These are phyloP conservation scores for Martensiomyces pterosporus DNA, from an alignment of 192 early-diverging fungal species.

Conservation along the genomic window DNA sequence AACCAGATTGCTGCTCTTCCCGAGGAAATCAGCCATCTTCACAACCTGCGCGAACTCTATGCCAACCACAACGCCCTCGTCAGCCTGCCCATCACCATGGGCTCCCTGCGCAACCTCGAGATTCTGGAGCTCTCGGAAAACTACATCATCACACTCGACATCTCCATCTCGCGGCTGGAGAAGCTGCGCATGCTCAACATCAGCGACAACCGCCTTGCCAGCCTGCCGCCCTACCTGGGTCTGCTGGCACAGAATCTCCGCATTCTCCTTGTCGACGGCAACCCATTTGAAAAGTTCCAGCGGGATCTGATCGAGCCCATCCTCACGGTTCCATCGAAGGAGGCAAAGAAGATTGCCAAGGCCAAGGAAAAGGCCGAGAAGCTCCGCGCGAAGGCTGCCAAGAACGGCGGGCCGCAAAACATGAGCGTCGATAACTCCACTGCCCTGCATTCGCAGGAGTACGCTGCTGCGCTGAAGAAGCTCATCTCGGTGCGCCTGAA, in stretches of 20 bases:
- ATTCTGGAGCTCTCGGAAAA: constrained; percentile 42
- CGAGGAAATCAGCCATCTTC: constrained; percentile 32
- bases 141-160: constrained; percentile 23
- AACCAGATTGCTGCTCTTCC: constrained; percentile 41
- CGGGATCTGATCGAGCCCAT: constrained; percentile 36
- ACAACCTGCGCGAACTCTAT: constrained; percentile 39
- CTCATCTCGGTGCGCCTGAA: constrained; percentile 26
- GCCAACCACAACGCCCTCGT: constrained; percentile 33
- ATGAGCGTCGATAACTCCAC: neutral
- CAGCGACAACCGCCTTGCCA: constrained; percentile 37
- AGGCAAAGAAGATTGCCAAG: constrained; percentile 16
- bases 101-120: constrained; percentile 38
- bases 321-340: constrained; percentile 16
- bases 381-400: constrained; percentile 12
- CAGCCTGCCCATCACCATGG: constrained; percentile 29
- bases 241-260: constrained; percentile 33
- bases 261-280: constrained; percentile 40
- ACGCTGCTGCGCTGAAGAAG: constrained; percentile 20
- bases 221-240: constrained; percentile 36
- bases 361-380: constrained; percentile 18
- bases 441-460: constrained; percentile 24
- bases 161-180: constrained; percentile 28
- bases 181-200: constrained; percentile 42
- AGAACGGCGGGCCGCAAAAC: constrained; percentile 1
- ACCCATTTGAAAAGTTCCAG: constrained; percentile 36